Percentiles rank a stretch among this genome's conserved stretches.
These are phyloP conservation scores for Hypoxylon sp. DNA, from an alignment of 2,329 filamentous ascomycete genomes.

Conservation along the genomic window DNA sequence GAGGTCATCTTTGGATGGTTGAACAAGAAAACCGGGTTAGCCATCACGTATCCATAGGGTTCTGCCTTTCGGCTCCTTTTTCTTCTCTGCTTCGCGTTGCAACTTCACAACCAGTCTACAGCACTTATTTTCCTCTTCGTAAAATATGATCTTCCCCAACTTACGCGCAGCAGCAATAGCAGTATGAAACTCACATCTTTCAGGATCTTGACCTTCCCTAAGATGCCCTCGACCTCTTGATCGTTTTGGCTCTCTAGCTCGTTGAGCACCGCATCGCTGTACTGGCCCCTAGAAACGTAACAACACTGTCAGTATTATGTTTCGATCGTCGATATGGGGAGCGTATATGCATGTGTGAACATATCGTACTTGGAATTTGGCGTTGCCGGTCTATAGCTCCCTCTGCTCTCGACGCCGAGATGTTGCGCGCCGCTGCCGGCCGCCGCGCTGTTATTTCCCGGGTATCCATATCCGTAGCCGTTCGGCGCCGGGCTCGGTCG, in stretches of 20 bases:
- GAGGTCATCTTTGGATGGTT: conserved; percentile 73
- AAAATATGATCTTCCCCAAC: conserved; percentile 19
- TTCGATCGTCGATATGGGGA: background rate
- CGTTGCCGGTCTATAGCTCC: conserved; percentile 69
- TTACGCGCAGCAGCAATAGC: conserved; percentile 33
- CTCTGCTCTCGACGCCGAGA: conserved; percentile 43
- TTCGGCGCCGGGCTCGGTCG: conserved; percentile 52
- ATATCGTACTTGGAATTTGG: conserved; percentile 70
- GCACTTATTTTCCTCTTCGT: background rate
- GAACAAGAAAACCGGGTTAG: conserved; percentile 19
- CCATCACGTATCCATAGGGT: conserved; percentile 11
- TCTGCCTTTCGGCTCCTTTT: background rate
- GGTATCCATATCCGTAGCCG: conserved; percentile 64
- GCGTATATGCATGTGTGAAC: too few species aligned
- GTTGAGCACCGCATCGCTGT: conserved; percentile 88
- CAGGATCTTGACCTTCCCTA: conserved; percentile 86
- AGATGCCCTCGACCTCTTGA: conserved; percentile 85
- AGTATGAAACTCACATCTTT: conserved; percentile 74
- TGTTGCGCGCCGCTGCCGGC: conserved; percentile 28
- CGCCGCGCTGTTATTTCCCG: conserved; percentile 42
- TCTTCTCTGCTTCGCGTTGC: background rate
- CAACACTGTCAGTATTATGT: background rate
- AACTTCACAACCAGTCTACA: background rate
- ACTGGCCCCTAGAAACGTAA: conserved; percentile 72
- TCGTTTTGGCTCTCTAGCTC: conserved; percentile 98